A percentile compares a stretch with the other conserved stretches of the same genome.
Evolutionary conservation across 2,329 filamentous ascomycete species (phyloP).

Genomic region (Sporothrix humicola): DNA sequence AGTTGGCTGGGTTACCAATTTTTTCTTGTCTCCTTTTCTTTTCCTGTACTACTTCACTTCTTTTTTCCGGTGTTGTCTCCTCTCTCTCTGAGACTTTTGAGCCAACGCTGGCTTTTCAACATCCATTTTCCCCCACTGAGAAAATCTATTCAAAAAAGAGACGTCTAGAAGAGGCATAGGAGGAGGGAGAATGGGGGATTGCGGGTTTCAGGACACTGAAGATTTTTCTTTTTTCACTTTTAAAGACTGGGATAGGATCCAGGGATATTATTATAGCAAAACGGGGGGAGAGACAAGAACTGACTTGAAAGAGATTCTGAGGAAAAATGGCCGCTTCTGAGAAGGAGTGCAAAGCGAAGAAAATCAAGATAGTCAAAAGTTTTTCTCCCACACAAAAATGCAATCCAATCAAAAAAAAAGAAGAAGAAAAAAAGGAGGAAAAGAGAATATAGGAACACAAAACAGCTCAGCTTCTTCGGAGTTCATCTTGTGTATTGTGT

Average conservation of each 20-base stretch:
- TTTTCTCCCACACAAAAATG: slow-evolving; percentile 14
- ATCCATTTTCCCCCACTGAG: neutral
- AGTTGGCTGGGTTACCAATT: neutral
- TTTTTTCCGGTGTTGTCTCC: neutral
- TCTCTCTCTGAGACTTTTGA: too few relatives aligned
- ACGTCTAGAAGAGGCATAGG: neutral
- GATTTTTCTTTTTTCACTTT: neutral
- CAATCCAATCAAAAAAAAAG: neutral
- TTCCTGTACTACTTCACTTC: slow-evolving; percentile 2
- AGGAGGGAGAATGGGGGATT: neutral
- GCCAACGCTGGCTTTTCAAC: neutral
- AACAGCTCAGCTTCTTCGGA: too few relatives aligned
- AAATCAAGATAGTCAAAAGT: slow-evolving; percentile 16
- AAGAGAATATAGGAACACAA: too few relatives aligned
- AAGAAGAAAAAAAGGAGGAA: neutral
- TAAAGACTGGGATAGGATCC: slow-evolving; percentile 9
- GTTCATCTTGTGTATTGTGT: neutral
- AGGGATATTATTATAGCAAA: neutral
- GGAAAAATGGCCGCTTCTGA: slow-evolving; percentile 7
- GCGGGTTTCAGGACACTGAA: neutral
- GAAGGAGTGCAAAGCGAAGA: neutral
- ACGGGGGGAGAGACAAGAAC: neutral
- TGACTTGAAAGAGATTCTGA: slow-evolving; percentile 16
- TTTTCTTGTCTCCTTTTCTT: neutral
- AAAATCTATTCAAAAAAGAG: slow-evolving; percentile 8